Conservation (phyloP, 805 yeast genomes). For the Spathaspora gorwiae region DNA sequence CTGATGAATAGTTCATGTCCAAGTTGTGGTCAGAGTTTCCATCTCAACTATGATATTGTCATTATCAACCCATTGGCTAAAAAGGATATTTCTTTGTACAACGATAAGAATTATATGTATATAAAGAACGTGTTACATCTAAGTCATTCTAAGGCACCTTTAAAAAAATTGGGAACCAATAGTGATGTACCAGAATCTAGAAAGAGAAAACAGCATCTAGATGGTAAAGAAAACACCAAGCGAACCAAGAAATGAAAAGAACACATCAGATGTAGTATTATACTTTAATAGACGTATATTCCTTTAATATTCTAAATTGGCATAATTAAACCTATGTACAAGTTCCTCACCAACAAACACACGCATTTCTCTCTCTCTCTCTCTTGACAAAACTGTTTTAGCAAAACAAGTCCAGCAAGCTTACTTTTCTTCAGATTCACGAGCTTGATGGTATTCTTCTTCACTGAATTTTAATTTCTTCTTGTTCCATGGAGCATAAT, state of each 20-base stretch:
- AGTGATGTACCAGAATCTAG: not conserved
- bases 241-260: no score
- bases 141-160: conserved; percentile 22
- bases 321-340: not conserved
- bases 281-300: not conserved
- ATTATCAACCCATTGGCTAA: conserved; percentile 21
- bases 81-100: conserved; percentile 7
- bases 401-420: not conserved
- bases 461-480: conserved; percentile 35
- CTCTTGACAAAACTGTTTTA: not conserved
- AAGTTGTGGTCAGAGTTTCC: conserved; percentile 20
- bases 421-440: conserved; percentile 7
- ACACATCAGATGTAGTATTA: no score
- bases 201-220: not conserved
- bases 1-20: conserved; percentile 22
- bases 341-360: not conserved
- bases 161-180: conserved; percentile 6
- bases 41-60: conserved; percentile 27
- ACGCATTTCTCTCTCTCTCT: not conserved
- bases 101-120: conserved; percentile 11
- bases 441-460: conserved; percentile 26
- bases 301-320: not conserved
- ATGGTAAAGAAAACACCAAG: no score
- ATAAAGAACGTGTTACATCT: conserved; percentile 11
- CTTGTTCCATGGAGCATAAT: conserved; percentile 38